Base-by-base conservation (phyloP, 495 filamentous ascomycete genomes). In the Immersiella caudata region DNA sequence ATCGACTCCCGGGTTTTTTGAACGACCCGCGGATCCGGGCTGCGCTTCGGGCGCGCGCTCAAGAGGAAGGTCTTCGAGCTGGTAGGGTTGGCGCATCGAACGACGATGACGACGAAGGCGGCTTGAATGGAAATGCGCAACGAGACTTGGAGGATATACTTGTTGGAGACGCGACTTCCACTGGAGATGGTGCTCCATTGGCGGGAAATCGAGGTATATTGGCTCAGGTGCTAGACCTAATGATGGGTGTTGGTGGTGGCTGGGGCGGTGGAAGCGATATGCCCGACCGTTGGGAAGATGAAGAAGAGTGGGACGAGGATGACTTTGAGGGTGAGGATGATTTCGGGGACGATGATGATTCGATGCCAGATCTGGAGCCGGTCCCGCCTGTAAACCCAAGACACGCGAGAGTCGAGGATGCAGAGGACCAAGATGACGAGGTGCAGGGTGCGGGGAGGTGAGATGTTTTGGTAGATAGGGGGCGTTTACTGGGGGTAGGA, bases 301-400 rank as follows among this genome's bases (percentile, higher is more conserved):
- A 67, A 24, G 69, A 65, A n/a, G 62, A 67, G 9, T 55, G 49
- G 40, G 69, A 68, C 6, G 70, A 70, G 21, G 67, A 68, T 24
- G 65, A 66, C 12, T 67, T 67, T 50, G 69, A 67, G 24, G 73
- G 55, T 14, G 64, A 63, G 21, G 66, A 65, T 58, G 70, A 71
- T 35, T 64, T 69, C 25, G 57, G 5, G 29, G 56, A 24, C 16
- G 61, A 65, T 35, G 65, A 58, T 16, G 58, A 67, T 62, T 58
- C 62, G 46, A 27, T 67, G 58, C 65, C 65, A 6, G 46, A 35
- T 11, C 55, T 67, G 59, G 65, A 56, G 26, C 18, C n/a, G 5
- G 29, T 61, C 7, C n/a, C 26, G 27, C 25, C 22, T 21, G 29
- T n/a, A 18, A 20, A 21, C 24, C 22, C 49, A 50, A 50, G 54